Percentiles rank a stretch among this genome's conserved stretches.
These are phyloP conservation scores for Patellifolia procumbens DNA, from an alignment of 179 eudicot genomes.

Conservation along the genomic window DNA sequence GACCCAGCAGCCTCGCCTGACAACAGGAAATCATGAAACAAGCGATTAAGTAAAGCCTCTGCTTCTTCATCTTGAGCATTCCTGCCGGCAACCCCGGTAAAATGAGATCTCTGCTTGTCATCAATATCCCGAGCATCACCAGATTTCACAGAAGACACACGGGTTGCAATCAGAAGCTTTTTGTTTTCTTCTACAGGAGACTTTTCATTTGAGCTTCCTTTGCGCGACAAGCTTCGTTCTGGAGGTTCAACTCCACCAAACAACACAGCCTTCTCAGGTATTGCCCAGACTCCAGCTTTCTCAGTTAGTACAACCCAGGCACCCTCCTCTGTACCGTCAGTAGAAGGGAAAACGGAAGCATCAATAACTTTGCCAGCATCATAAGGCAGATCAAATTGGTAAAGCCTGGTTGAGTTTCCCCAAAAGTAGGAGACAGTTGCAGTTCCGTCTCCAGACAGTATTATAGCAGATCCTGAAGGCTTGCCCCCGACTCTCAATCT, in stretches of 20 bases:
- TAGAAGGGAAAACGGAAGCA: conserved; percentile 84
- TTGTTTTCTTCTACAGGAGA: conserved; percentile 61
- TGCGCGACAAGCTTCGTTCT: conserved; percentile 93
- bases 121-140: conserved; percentile 54
- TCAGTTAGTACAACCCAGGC: conserved; percentile 96
- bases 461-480: conserved; percentile 86
- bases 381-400: conserved; percentile 91
- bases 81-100: conserved; percentile 52
- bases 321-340: conserved; percentile 71
- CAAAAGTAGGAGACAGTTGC: conserved; percentile 82
- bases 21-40: conserved; percentile 71
- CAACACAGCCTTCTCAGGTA: conserved; percentile 90
- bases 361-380: conserved; percentile 98
- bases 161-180: conserved; percentile 43
- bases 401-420: conserved; percentile 71
- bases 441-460: conserved; percentile 95
- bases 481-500: conserved; percentile 85
- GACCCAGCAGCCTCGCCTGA: conserved; percentile 73
- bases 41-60: conserved; percentile 68
- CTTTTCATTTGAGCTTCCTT: conserved; percentile 89
- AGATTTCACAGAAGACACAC: conserved; percentile 59
- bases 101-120: conserved; percentile 52
- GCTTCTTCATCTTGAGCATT: conserved; percentile 91
- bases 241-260: conserved; percentile 98
- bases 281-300: conserved; percentile 98